Conservation (phyloP, 2,329 filamentous ascomycete genomes). For the Tolypocladium nubicola region DNA sequence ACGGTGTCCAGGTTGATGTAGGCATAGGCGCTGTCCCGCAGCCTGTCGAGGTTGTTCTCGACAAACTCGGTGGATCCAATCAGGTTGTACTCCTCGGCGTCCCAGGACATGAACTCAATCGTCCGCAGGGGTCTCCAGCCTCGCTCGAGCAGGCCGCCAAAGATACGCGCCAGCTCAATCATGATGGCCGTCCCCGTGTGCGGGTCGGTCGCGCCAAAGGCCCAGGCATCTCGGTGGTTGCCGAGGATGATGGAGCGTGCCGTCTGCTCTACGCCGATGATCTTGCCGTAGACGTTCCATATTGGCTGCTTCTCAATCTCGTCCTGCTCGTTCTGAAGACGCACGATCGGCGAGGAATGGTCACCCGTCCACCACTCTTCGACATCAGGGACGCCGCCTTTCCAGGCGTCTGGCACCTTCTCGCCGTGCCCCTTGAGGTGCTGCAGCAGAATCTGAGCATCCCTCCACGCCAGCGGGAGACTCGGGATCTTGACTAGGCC, state of each 20-base stretch:
- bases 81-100: slow-evolving; percentile 84
- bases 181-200: slow-evolving; percentile 85
- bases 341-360: slow-evolving; percentile 61
- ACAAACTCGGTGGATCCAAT: slow-evolving; percentile 94
- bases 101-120: slow-evolving; percentile 96
- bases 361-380: slow-evolving; percentile 80
- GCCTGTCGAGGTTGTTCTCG: slow-evolving; percentile 64
- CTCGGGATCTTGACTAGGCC: slow-evolving; percentile 79
- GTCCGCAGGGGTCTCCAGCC: slow-evolving; percentile 91
- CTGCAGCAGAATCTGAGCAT: slow-evolving; percentile 71
- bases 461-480: slow-evolving; percentile 79
- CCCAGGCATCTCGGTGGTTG: slow-evolving; percentile 89
- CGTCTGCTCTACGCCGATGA: slow-evolving; percentile 72
- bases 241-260: slow-evolving; percentile 82
- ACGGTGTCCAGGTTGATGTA: slow-evolving; percentile 89
- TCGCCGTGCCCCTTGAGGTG: slow-evolving; percentile 66
- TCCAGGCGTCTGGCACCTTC: slow-evolving; percentile 59
- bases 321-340: slow-evolving; percentile 78
- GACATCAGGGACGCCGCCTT: slow-evolving; percentile 65
- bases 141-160: slow-evolving; percentile 63
- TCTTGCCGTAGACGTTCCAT: slow-evolving; percentile 82
- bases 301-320: slow-evolving; percentile 74
- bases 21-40: slow-evolving; percentile 67
- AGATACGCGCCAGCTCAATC: slow-evolving; percentile 76
- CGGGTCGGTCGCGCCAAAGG: slow-evolving; percentile 76